Base-by-base conservation (phyloP, 768 basidiomycete genomes). In the Auriculariales sp. region DNA sequence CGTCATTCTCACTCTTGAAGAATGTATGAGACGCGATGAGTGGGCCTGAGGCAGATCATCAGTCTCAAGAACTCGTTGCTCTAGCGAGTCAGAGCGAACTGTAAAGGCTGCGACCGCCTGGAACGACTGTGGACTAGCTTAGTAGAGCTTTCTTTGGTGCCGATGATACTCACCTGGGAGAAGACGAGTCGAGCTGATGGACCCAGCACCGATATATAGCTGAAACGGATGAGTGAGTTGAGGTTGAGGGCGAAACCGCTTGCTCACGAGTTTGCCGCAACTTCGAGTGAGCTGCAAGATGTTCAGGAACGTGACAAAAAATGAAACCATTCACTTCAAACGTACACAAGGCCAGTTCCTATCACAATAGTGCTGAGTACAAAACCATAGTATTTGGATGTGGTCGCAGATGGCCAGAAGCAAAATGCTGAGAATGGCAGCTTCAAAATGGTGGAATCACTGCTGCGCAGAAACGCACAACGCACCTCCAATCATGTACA, bases 101-200 rank as follows among this genome's bases (percentile, higher is more conserved):
- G 61, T 54, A 58, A 68, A 65, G 1, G 64, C 60, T 14, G 65
- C 66, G 53, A 68, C 59, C 50, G 65, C 66, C 57, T 65, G 65
- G 59, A 62, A 64, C 0, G 39, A 19, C 39, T 44, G 22, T 9
- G 27, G 22, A 12, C 5, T 12, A 11, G 39, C 22, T 12, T 22
- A n/a, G n/a, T n/a, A n/a, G n/a, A n/a, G n/a, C n/a, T n/a, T n/a
- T n/a, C n/a, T n/a, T n/a, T n/a, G n/a, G n/a, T n/a, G n/a, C n/a
- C n/a, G n/a, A n/a, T n/a, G n/a, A n/a, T n/a, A n/a, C n/a, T n/a
- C n/a, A n/a, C n/a, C n/a, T n/a, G n/a, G n/a, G n/a, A n/a, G n/a
- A n/a, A n/a, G n/a, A n/a, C n/a, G n/a, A n/a, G n/a, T n/a, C n/a
- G n/a, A n/a, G n/a, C n/a, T n/a, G n/a, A n/a, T 15, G 63, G 27